Base-by-base conservation (phyloP, 805 yeast species). In the Candida vartiovaarae region DNA sequence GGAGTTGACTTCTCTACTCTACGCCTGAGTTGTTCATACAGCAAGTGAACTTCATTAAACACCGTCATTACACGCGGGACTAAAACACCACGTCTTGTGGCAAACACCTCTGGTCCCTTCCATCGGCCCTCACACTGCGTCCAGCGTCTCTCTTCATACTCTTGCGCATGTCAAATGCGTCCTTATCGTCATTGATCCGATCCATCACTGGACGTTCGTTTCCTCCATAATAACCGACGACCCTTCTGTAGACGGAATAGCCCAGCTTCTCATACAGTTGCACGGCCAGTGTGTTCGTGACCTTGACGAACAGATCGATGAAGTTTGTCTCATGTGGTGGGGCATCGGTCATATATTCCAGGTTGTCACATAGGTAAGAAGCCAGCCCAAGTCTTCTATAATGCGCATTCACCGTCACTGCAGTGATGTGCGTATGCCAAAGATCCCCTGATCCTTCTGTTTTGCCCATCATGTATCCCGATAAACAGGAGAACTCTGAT, bases 401-500 rank as follows among this genome's bases (percentile, higher is more conserved):
- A 41, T 78, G 81, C 9, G 86, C 82, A 46, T 84, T 83, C 1
- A 93, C 84, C 0, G 98, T 89, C 4, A 93, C 96, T 0, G 99
- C 98, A 0, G 98, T 88, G 40, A 93, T 89, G 62, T 93, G 99
- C 1, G 95, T 78, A 59, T 93, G 99, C 96, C 97, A 91, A 47
- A 89, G 93, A 38, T 73, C 77, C 5, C 74, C 78, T 32, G 70
- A 70, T 0, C 99, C 99, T 61, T 93, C 99, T 1, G 95, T 82
- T 62, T 93, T 93, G n/a, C 95, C 98, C 79, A 93, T 79, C 95
- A 93, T 82, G 59, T 84, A 84, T 1, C 90, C 91, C 31, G 85
- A 66, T 5, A 61, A 49, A 47, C 63, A 62, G 0, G 68, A 63
- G 10, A 67, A 56, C 49, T 75, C 81, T 2, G 66, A 67, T 8